Evolutionary conservation across 805 yeast species (phyloP).

Genomic region (Torulaspora delbrueckii): DNA sequence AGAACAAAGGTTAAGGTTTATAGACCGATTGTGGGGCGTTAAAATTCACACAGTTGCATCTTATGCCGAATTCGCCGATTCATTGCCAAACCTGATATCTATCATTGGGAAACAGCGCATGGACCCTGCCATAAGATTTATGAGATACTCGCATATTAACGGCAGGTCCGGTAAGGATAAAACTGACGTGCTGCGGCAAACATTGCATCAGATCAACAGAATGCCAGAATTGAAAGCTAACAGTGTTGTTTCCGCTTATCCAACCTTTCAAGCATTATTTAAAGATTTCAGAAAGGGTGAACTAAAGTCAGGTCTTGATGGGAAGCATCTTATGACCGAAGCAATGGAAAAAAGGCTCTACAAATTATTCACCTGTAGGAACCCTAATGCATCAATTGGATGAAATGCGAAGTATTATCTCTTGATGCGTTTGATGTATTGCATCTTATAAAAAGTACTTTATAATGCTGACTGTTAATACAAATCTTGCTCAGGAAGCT

Average conservation of each 20-base stretch:
- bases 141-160: constrained; percentile 52
- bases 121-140: constrained; percentile 53
- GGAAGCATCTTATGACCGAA: constrained; percentile 45
- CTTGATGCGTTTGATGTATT: constrained; percentile 22
- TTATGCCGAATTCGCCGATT: constrained; percentile 44
- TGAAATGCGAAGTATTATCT: background rate
- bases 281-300: constrained; percentile 32
- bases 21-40: constrained; percentile 45
- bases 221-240: constrained; percentile 52
- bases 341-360: constrained; percentile 46
- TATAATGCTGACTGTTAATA: background rate
- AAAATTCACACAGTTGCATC: constrained; percentile 42
- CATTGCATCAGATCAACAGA: constrained; percentile 52
- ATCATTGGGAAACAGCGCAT: constrained; percentile 49
- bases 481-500: background rate
- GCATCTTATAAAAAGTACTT: constrained; percentile 34
- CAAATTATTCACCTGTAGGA: constrained; percentile 44
- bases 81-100: constrained; percentile 55
- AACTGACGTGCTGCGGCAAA: constrained; percentile 44
- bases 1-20: constrained; percentile 39
- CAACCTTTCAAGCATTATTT: constrained; percentile 35
- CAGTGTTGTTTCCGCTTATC: constrained; percentile 40
- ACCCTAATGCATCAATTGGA: constrained; percentile 43
- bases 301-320: constrained; percentile 41
- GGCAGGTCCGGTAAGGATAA: constrained; percentile 50